phyloP scores from a whole-genome alignment of 345 rosid genomes.

The Arabidopsis suecica region DNA sequence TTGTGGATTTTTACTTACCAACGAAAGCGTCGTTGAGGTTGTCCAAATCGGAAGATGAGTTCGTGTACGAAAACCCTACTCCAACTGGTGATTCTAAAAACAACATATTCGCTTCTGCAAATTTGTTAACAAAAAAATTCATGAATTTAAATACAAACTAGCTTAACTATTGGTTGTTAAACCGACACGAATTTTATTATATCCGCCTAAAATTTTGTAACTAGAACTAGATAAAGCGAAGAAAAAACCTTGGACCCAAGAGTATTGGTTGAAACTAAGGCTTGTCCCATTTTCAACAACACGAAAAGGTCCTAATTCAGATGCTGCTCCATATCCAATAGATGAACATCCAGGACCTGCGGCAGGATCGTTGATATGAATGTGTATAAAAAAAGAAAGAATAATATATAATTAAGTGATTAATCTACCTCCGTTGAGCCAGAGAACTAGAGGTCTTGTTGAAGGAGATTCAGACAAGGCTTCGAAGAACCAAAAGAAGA shows the following conservation, averaged over 20 bases:
- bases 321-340: slow-evolving; percentile 70
- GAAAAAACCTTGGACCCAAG: slow-evolving; percentile 66
- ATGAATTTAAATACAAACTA: neutral
- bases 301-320: slow-evolving; percentile 65
- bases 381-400: neutral
- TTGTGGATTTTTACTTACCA: slow-evolving; percentile 46
- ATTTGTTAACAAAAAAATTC: neutral
- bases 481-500: slow-evolving; percentile 80
- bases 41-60: slow-evolving; percentile 58
- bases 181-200: neutral
- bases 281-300: slow-evolving; percentile 54
- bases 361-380: neutral
- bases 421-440: slow-evolving; percentile 68
- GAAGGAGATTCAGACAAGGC: slow-evolving; percentile 56
- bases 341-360: slow-evolving; percentile 77
- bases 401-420: neutral
- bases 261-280: slow-evolving; percentile 53
- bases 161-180: neutral
- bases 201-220: neutral
- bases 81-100: slow-evolving; percentile 75
- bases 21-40: slow-evolving; percentile 58
- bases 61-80: slow-evolving; percentile 77
- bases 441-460: slow-evolving; percentile 63
- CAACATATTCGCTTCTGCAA: slow-evolving; percentile 64
- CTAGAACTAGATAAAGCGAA: neutral